A percentile compares a stretch with the other conserved stretches of the same genome.
These are phyloP conservation scores for Wickerhamiella nectarea DNA, from an alignment of 805 yeast species.

Conservation along the genomic window DNA sequence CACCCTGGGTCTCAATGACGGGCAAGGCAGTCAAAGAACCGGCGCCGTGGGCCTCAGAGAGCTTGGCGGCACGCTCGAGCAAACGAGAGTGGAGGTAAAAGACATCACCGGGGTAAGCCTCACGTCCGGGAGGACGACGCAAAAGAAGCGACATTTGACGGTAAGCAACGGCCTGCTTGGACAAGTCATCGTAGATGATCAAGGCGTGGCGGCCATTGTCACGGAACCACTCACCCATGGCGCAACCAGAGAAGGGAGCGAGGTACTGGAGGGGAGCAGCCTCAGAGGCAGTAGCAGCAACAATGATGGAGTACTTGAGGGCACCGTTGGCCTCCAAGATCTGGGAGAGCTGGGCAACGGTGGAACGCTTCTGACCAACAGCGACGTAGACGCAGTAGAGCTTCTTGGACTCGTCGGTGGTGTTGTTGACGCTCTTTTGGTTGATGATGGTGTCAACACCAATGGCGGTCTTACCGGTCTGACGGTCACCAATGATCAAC, in stretches of 20 bases:
- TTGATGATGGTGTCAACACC: conserved; percentile 96
- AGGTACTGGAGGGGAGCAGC: conserved; percentile 99
- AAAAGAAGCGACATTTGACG: conserved; percentile 95
- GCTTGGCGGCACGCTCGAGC: conserved; percentile 95
- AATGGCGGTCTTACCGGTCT: conserved; percentile 99
- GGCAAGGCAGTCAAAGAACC: conserved; percentile 95
- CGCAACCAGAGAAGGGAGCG: conserved; percentile 99
- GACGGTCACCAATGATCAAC: conserved; percentile 99
- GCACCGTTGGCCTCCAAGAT: conserved; percentile 98
- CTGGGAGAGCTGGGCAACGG: conserved; percentile 98
- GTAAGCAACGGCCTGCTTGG: conserved; percentile 99
- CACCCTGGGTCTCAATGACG: conserved; percentile 96
- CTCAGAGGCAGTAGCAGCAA: conserved; percentile 99
- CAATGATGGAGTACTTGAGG: conserved; percentile 91
- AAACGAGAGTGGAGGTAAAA: conserved; percentile 91
- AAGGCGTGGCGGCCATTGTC: conserved; percentile 97
- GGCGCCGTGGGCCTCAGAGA: conserved; percentile 77
- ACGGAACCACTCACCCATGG: conserved; percentile 99
- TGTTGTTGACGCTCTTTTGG: conserved; percentile 98
- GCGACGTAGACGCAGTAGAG: conserved; percentile 99
- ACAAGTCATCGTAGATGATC: conserved; percentile 94
- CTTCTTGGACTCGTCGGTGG: conserved; percentile 91
- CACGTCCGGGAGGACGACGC: conserved; percentile 96
- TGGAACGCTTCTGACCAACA: conserved; percentile 99
- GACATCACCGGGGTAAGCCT: conserved; percentile 95